Percentiles rank a stretch among this genome's conserved stretches.
phyloP scores from a whole-genome alignment of 2,329 filamentous ascomycete species.

The Fusarium sp. region DNA sequence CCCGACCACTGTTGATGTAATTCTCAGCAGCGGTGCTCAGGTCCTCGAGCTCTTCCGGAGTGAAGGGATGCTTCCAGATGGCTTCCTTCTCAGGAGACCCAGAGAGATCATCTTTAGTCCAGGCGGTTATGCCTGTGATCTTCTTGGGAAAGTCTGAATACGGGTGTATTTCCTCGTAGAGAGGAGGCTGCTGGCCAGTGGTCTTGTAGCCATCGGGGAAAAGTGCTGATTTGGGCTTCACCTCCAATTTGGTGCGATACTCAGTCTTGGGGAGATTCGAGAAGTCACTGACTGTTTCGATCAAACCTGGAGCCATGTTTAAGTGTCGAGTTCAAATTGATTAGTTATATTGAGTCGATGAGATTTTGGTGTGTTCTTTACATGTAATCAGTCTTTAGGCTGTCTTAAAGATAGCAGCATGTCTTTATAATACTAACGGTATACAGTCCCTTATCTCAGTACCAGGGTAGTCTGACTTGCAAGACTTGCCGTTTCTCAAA shows the following conservation, averaged over 20 bases:
- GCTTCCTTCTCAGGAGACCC: constrained; percentile 63
- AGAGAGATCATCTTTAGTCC: constrained; percentile 72
- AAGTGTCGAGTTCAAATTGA: no score
- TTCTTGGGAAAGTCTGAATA: constrained; percentile 76
- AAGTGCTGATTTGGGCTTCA: constrained; percentile 2
- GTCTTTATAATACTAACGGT: no score
- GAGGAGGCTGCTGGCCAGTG: constrained; percentile 76
- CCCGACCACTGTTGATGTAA: constrained; percentile 8
- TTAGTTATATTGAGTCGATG: no score
- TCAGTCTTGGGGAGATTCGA: not conserved
- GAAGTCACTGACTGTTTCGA: not conserved
- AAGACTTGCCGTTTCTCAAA: no score
- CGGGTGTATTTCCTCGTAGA: constrained; percentile 70
- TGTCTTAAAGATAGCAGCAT: no score
- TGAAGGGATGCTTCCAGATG: constrained; percentile 76
- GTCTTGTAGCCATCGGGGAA: constrained; percentile 61
- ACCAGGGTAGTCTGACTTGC: no score
- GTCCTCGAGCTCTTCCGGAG: constrained; percentile 44
- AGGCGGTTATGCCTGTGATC: constrained; percentile 77
- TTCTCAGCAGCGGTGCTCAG: constrained; percentile 5
- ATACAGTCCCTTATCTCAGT: no score
- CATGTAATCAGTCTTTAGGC: no score
- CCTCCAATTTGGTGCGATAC: not conserved
- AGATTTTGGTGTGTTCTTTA: no score
- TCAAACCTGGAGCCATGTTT: not conserved